Base-by-base conservation (phyloP, 2,329 filamentous ascomycete genomes). In the Alternaria sp. region DNA sequence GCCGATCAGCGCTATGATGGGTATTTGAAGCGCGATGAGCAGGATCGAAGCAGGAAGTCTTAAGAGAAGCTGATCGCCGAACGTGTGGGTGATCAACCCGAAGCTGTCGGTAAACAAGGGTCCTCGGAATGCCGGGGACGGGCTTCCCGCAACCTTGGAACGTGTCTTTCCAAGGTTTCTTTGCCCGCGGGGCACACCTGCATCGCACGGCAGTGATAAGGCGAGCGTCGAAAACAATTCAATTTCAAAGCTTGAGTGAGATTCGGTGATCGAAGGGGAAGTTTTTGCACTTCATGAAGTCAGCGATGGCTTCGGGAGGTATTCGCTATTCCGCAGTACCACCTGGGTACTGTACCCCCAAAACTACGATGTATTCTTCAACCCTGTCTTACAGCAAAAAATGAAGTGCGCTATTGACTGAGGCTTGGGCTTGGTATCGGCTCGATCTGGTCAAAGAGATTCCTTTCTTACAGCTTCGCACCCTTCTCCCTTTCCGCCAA, bases 401-500 rank as follows among this genome's bases (percentile, higher is more conserved):
- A 33, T 15, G 30, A 33, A 33, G 14, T 33, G 30, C 12, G 30
- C 30, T 8, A 3, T 33, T 15, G 30, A 33, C 30, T 33, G 6
- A 8, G 30, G 6, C 12, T 33, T 15, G 30, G 14, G 6, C 30
- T 3, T 15, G 6, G 1, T 33, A 33, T 33, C 14, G 30, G 14
- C 30, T 33, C 30, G 6, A 33, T 15, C 3, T 33, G 30, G 12
- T 33, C 30, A 33, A 33, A 33, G 12, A 33, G 6, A 8, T 33
- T 33, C 30, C 30, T 33, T 2, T 10, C 28, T 10, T 45, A 55
- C 45, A 63, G 8, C 21, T 55, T 60, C 44, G 60, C 55, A 1
- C 70, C 70, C 58, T 58, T 61, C 60, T 74, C 75, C 62, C 67
- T 75, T 70, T 73, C 77, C 46, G 74, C 78, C 60, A 76, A 8